These are phyloP conservation scores for Fusarium newnesense DNA, from an alignment of 2,329 filamentous ascomycete genomes.

Conservation along the genomic window DNA sequence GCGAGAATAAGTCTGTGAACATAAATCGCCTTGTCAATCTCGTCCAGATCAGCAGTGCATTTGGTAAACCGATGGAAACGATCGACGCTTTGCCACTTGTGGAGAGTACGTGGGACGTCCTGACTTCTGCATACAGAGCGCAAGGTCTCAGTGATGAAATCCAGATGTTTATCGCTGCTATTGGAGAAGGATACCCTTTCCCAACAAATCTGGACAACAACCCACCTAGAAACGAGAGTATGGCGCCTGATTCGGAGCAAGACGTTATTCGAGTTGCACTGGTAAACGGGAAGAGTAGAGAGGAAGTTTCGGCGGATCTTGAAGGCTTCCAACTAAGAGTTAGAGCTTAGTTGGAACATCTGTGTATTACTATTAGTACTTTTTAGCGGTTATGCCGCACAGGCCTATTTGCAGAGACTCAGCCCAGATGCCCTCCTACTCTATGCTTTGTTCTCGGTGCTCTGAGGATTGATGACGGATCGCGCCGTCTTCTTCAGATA, in stretches of 20 bases:
- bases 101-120: slow-evolving; percentile 55
- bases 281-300: slow-evolving; percentile 51
- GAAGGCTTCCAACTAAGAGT: slow-evolving; percentile 29
- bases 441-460: background rate
- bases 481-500: slow-evolving; percentile 68
- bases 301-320: slow-evolving; percentile 54
- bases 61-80: slow-evolving; percentile 72
- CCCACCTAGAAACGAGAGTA: slow-evolving; percentile 64
- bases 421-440: too few relatives aligned
- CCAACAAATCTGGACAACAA: slow-evolving; percentile 69
- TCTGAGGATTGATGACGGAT: background rate
- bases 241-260: slow-evolving; percentile 70
- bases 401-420: background rate
- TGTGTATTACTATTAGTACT: background rate
- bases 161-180: slow-evolving; percentile 58
- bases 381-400: background rate
- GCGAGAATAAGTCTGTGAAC: slow-evolving; percentile 60
- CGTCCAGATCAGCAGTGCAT: slow-evolving; percentile 69
- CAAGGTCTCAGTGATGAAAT: slow-evolving; percentile 55
- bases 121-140: slow-evolving; percentile 47
- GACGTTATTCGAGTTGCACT: slow-evolving; percentile 60
- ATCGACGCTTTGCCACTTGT: slow-evolving; percentile 63
- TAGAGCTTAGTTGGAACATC: slow-evolving; percentile 16
- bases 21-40: slow-evolving; percentile 69
- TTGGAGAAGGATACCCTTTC: slow-evolving; percentile 70